A percentile compares a stretch with the other conserved stretches of the same genome.
phyloP scores from a whole-genome alignment of 768 basidiomycete species.

The Rhodotorula paludigena region DNA sequence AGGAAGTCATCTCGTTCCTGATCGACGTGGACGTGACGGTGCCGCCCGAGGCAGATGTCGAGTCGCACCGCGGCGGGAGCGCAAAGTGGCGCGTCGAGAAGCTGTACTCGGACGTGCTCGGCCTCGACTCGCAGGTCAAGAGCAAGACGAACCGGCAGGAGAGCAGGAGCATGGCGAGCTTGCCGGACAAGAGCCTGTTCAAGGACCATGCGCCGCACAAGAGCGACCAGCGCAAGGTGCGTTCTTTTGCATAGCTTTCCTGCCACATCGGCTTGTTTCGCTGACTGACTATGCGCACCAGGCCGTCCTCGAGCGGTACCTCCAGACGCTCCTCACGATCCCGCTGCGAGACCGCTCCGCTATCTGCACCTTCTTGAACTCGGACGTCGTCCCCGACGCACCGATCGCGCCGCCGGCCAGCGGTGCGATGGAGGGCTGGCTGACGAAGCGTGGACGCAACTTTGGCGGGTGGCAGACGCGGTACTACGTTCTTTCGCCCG shows the following conservation, averaged over 20 bases:
- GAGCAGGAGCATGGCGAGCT: constrained; percentile 57
- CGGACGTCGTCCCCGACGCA: constrained; percentile 73
- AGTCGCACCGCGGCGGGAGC: neutral
- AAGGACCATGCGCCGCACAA: constrained; percentile 91
- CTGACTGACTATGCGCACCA: constrained; percentile 32
- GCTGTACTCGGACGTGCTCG: constrained; percentile 85
- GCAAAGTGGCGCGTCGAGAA: constrained; percentile 79
- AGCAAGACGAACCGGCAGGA: constrained; percentile 54
- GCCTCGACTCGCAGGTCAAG: constrained; percentile 73
- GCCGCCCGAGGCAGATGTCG: neutral
- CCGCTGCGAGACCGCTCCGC: constrained; percentile 83
- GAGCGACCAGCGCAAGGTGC: constrained; percentile 90
- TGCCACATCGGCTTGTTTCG: too few relatives aligned
- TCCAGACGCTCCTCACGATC: constrained; percentile 73
- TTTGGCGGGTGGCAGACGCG: constrained; percentile 93
- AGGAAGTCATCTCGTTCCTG: constrained; percentile 85
- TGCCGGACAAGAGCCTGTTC: constrained; percentile 93
- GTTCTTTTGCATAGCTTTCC: constrained; percentile 44
- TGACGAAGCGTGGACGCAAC: constrained; percentile 89
- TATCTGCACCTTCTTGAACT: constrained; percentile 84
- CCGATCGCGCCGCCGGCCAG: constrained; percentile 49
- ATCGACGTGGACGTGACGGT: constrained; percentile 56
- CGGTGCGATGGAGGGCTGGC: constrained; percentile 57
- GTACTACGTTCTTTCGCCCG: constrained; percentile 80
- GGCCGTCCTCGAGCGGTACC: constrained; percentile 66